phyloP scores from a whole-genome alignment of 2,329 filamentous ascomycete genomes.

The Helotiales sp. region DNA sequence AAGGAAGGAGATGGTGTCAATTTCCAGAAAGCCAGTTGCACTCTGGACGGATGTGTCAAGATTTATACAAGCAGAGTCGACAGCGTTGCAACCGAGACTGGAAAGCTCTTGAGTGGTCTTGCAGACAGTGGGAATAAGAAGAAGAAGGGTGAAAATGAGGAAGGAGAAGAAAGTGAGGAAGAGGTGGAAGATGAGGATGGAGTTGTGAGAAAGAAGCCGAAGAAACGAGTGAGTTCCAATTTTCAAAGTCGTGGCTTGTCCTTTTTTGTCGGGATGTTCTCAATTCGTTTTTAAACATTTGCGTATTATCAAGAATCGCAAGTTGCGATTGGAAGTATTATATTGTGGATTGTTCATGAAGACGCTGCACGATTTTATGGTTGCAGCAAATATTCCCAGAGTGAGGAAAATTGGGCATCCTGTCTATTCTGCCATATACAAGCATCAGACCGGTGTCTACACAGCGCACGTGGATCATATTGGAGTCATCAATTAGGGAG shows the following conservation, averaged over 20 bases:
- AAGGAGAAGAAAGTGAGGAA: conserved; percentile 64
- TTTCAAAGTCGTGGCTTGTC: not conserved
- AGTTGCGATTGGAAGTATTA: not conserved
- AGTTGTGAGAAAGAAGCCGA: conserved; percentile 58
- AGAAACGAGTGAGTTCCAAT: conserved; percentile 66
- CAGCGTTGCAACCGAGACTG: conserved; percentile 96
- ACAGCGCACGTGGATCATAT: no score
- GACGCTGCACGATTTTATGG: no score
- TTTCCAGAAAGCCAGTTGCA: conserved; percentile 98
- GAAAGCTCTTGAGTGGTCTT: conserved; percentile 88
- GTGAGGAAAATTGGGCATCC: conserved; percentile 31
- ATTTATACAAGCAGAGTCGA: conserved; percentile 99
- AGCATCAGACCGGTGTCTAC: conserved; percentile 33
- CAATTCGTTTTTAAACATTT: not conserved
- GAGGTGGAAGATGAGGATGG: conserved; percentile 61
- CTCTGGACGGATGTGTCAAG: conserved; percentile 96
- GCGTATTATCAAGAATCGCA: not conserved
- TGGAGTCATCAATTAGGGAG: no score
- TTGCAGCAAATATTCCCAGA: conserved; percentile 11
- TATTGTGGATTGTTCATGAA: no score
- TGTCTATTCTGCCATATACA: conserved; percentile 33
- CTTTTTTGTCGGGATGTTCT: not conserved
- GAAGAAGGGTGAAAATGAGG: conserved; percentile 67
- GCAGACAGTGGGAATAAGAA: conserved; percentile 80
- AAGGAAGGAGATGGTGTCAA: conserved; percentile 97